Evolutionary conservation across 2,329 filamentous ascomycete species (phyloP).

Genomic region (Aureobasidium sp.): DNA sequence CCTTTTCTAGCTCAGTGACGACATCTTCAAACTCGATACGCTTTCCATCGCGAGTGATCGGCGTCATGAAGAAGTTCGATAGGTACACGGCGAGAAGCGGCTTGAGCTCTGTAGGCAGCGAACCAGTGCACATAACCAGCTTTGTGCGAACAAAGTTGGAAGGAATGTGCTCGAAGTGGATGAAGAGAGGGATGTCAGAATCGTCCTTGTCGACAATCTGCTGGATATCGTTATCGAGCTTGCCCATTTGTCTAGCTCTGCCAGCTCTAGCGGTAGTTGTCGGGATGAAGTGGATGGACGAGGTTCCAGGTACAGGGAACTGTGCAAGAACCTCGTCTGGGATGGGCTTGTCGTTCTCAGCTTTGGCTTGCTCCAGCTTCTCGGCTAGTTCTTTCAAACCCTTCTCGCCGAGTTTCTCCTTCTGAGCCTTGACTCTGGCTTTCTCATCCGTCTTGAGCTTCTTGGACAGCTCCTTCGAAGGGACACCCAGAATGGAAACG

Average conservation of each 20-base stretch:
- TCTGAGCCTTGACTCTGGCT: slow-evolving; percentile 69
- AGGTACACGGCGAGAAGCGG: slow-evolving; percentile 78
- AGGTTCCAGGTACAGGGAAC: slow-evolving; percentile 75
- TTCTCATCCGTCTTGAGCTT: slow-evolving; percentile 78
- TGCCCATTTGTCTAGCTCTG: slow-evolving; percentile 63
- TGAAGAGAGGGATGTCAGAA: slow-evolving; percentile 65
- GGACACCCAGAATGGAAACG: slow-evolving; percentile 80
- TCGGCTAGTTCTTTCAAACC: slow-evolving; percentile 69
- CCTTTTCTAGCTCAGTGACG: slow-evolving; percentile 81
- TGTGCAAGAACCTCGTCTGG: slow-evolving; percentile 72
- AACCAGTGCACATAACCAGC: slow-evolving; percentile 70
- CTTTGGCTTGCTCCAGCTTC: slow-evolving; percentile 74
- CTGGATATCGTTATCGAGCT: slow-evolving; percentile 63
- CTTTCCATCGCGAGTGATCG: slow-evolving; percentile 68
- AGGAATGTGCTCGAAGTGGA: slow-evolving; percentile 94
- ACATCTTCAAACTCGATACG: slow-evolving; percentile 84
- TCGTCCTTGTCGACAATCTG: slow-evolving; percentile 64
- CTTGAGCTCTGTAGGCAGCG: slow-evolving; percentile 72
- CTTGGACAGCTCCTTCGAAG: slow-evolving; percentile 70
- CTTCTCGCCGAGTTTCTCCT: slow-evolving; percentile 70
- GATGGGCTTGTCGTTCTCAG: slow-evolving; percentile 81
- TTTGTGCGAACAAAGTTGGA: slow-evolving; percentile 88
- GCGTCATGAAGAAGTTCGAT: slow-evolving; percentile 91
- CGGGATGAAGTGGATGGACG: slow-evolving; percentile 92
- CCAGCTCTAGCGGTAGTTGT: slow-evolving; percentile 80